Evolutionary conservation across 2,329 filamentous ascomycete genomes (phyloP).

Genomic region (Paraconiothyrium brasiliense): DNA sequence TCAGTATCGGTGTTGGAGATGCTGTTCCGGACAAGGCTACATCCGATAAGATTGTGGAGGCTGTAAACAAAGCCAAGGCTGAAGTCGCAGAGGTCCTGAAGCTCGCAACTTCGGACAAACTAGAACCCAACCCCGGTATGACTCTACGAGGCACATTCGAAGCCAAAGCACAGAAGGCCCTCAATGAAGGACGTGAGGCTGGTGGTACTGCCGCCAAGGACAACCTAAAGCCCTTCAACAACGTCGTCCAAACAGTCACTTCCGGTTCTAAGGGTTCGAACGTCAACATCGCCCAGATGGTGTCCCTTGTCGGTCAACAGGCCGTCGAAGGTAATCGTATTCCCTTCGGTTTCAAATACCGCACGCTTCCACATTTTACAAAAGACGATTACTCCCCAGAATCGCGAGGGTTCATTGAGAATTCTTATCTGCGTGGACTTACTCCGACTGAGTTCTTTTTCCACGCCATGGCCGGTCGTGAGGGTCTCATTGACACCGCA

Average conservation of each 20-base stretch:
- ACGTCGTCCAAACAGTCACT: conserved; percentile 93
- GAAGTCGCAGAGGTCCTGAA: conserved; percentile 80
- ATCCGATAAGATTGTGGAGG: conserved; percentile 82
- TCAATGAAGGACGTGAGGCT: conserved; percentile 96
- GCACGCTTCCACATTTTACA: conserved; percentile 95
- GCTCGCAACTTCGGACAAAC: conserved; percentile 81
- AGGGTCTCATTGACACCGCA: conserved; percentile 98
- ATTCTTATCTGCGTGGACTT: conserved; percentile 94
- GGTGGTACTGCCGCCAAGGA: conserved; percentile 92
- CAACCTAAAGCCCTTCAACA: conserved; percentile 94
- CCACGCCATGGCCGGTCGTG: conserved; percentile 99
- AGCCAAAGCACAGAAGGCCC: conserved; percentile 90
- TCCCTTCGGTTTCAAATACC: conserved; percentile 98
- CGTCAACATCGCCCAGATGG: conserved; percentile 99
- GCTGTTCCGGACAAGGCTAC: conserved; percentile 91
- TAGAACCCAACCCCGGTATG: conserved; percentile 97
- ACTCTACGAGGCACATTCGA: conserved; percentile 98
- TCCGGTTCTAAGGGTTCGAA: conserved; percentile 98
- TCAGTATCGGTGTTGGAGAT: conserved; percentile 98
- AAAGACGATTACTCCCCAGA: conserved; percentile 99
- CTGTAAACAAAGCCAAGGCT: conserved; percentile 82
- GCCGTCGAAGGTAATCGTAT: conserved; percentile 99
- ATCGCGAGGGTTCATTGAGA: conserved; percentile 96
- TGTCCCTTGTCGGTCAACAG: conserved; percentile 95
- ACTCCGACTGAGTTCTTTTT: conserved; percentile 99